These are phyloP conservation scores for Eimeria sp. DNA, from an alignment of 169 alveolate species.

Conservation along the genomic window DNA sequence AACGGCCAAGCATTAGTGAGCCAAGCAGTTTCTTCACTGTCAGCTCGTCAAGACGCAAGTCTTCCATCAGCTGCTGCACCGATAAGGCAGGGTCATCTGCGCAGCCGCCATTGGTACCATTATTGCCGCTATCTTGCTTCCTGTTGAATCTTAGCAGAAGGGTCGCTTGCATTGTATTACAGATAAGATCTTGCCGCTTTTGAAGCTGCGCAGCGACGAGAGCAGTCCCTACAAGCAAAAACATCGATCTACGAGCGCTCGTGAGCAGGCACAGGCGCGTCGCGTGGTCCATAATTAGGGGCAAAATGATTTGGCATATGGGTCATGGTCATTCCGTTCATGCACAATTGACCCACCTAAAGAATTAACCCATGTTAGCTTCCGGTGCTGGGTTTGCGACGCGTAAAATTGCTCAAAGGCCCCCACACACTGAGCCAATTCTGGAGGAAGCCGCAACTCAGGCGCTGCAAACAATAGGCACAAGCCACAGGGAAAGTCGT, in stretches of 20 bases:
- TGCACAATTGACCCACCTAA: constrained; percentile 86
- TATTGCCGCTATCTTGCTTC: constrained; percentile 37
- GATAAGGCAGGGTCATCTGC: constrained; percentile 52
- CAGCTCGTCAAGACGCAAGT: constrained; percentile 78
- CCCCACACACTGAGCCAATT: constrained; percentile 81
- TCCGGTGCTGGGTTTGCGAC: constrained; percentile 90
- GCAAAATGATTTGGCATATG: neutral
- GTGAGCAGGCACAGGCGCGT: neutral
- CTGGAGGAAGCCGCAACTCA: constrained; percentile 85
- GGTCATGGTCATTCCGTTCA: neutral
- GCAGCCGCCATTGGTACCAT: constrained; percentile 24
- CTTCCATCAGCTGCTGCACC: constrained; percentile 52
- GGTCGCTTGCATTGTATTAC: constrained; percentile 90
- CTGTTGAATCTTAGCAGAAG: constrained; percentile 89
- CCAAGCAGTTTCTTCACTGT: constrained; percentile 84
- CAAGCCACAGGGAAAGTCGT: neutral
- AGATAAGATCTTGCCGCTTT: constrained; percentile 84
- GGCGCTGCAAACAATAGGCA: constrained; percentile 51
- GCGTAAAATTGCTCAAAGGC: constrained; percentile 87
- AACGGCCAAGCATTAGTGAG: constrained; percentile 81
- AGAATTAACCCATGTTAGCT: constrained; percentile 92
- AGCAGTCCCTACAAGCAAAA: constrained; percentile 79
- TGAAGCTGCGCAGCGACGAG: constrained; percentile 82
- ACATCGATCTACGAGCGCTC: neutral
- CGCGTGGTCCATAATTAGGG: too few relatives aligned